Evolutionary conservation across 73 alveolate genomes (phyloP).

Genomic region (Durusdinium trenchii): DNA sequence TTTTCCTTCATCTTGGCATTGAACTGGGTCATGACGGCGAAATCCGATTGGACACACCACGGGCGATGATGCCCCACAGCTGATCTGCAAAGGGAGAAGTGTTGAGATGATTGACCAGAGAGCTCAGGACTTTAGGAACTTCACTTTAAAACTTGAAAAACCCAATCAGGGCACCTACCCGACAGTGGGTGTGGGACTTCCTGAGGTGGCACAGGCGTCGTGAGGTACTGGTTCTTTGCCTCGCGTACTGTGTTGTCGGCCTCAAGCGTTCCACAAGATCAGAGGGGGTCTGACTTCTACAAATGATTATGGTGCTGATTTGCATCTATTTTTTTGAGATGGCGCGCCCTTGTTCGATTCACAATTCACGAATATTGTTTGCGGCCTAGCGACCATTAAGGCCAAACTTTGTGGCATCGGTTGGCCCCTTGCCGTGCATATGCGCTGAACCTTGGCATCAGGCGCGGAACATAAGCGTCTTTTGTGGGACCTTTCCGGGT

Average conservation of each 20-base stretch:
- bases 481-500: not conserved
- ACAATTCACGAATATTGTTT: not conserved
- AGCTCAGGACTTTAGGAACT: not conserved
- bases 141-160: not conserved
- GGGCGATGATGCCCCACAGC: not conserved
- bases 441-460: not conserved
- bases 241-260: slow-evolving; percentile 2
- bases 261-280: not conserved
- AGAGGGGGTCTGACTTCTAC: not conserved
- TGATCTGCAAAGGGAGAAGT: not conserved
- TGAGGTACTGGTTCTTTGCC: not conserved
- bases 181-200: not conserved
- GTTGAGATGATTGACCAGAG: not conserved
- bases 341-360: not conserved
- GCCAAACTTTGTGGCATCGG: not conserved
- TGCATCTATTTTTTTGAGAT: not conserved
- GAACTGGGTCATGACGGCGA: no score
- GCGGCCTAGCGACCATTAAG: not conserved
- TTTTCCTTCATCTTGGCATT: no score
- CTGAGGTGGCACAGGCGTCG: not conserved
- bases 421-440: not conserved
- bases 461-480: not conserved
- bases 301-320: not conserved
- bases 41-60: not conserved
- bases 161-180: not conserved